Percentiles rank a stretch among this genome's conserved stretches.
These are phyloP conservation scores for Kokia cookei DNA, from an alignment of 441 rosid species.

Conservation along the genomic window DNA sequence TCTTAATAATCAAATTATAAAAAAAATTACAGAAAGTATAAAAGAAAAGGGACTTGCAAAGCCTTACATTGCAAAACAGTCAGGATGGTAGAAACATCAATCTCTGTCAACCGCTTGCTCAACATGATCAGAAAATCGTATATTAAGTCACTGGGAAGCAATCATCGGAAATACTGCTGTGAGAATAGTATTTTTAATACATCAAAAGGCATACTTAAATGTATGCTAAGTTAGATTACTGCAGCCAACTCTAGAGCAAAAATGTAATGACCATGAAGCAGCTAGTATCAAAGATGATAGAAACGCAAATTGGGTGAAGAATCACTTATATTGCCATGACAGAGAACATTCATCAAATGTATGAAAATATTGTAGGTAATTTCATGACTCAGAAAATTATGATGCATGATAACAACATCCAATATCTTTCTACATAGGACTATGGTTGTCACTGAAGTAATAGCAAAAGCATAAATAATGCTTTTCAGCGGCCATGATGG, in stretches of 20 bases:
- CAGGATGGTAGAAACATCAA: slow-evolving; percentile 75
- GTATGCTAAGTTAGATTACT: background rate
- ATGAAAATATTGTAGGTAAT: background rate
- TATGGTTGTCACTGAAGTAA: background rate
- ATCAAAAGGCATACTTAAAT: background rate
- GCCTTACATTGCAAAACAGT: slow-evolving; percentile 73
- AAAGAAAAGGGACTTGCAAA: background rate
- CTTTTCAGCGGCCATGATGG: background rate
- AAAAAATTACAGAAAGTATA: background rate
- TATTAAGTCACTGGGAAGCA: slow-evolving; percentile 73
- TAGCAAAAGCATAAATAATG: background rate
- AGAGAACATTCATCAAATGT: background rate
- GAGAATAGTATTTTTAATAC: slow-evolving; percentile 2
- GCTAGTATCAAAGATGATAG: background rate
- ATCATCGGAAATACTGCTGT: background rate
- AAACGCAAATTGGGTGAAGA: background rate
- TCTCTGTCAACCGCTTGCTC: slow-evolving; percentile 69
- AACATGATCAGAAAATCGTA: slow-evolving; percentile 65
- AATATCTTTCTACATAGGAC: background rate
- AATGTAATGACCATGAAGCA: background rate
- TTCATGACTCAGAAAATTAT: background rate
- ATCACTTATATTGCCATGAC: background rate
- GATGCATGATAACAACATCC: background rate
- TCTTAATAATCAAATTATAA: slow-evolving; percentile 10
- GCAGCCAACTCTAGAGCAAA: background rate